Evolutionary conservation across 2,329 filamentous ascomycete genomes (phyloP), one percentile per base, ranked within the genome.

Genomic region (Penicillium sp.): DNA sequence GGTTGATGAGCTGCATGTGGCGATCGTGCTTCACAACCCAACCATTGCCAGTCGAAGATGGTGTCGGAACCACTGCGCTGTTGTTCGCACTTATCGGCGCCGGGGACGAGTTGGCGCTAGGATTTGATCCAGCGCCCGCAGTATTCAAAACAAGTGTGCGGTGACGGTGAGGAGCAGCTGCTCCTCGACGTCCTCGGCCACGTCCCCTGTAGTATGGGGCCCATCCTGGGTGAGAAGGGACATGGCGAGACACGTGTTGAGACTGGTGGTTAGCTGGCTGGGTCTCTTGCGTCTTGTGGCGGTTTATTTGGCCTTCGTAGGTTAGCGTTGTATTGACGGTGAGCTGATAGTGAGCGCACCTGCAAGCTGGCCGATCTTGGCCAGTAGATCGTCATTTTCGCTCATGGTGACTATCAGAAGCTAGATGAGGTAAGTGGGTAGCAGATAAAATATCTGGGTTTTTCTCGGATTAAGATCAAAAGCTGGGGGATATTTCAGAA

Each of bases 1-100:
- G 84, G 68, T 93, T 95, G 73, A 95, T 94, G 39, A 95, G 77
- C 71, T 95, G 90, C 68, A 89, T 83, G 68, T 92, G 89, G 47
- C 88, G 87, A 69, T 89, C 89, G 47, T 80, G 87, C 68, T 86
- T 89, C 6, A 86, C 83, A 40, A 94, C 82, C 85, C 88, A 93
- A 3, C 83, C 74, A 53, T 71, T 54, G n/a, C 52, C 29, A n/a
- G 38, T 72, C 44, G 66, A 61, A 40, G 67, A 65, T 37, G 67
- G 63, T 23, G 60, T 35, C n/a, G 68, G 60, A 40, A 66, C 65
- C 34, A 52, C 46, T 27, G 74, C 68, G 39, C 60, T 60, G 18
- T 65, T 64, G 46, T 68, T 67, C 23, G 69, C 70, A 38, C 63
- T 68, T 13, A 54, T 50, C 42, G 62, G 56, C 1, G 61, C 66